Evolutionary conservation across 108 stramenopile species (phyloP).

Genomic region (Conticribra weissflogii): DNA sequence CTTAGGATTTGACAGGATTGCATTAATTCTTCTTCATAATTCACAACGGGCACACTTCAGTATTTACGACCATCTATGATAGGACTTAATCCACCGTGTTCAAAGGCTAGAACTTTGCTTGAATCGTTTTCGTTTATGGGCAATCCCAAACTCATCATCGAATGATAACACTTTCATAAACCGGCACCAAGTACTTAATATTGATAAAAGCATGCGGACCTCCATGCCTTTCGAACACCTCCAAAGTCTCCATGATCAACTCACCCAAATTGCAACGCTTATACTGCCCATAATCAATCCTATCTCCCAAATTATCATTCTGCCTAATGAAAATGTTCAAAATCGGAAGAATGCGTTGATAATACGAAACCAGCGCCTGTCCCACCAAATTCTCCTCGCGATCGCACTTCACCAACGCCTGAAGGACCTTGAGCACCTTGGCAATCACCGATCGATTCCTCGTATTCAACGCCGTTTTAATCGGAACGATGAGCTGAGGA

Average conservation of each 20-base stretch:
- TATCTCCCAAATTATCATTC: slow-evolving; percentile 84
- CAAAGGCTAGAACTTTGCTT: too few relatives aligned
- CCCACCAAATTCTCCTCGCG: slow-evolving; percentile 82
- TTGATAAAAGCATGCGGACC: slow-evolving; percentile 90
- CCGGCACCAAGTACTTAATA: slow-evolving; percentile 82
- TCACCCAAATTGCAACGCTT: slow-evolving; percentile 81
- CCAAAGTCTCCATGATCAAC: slow-evolving; percentile 81
- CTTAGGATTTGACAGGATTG: slow-evolving; percentile 3
- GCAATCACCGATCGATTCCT: slow-evolving; percentile 82
- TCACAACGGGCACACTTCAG: background rate
- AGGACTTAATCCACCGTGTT: background rate
- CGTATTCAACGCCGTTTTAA: slow-evolving; percentile 91
- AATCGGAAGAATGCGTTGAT: slow-evolving; percentile 88
- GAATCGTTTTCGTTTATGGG: too few relatives aligned
- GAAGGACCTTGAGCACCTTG: slow-evolving; percentile 86
- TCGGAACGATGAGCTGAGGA: slow-evolving; percentile 88
- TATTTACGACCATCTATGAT: background rate
- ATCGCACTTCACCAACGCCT: slow-evolving; percentile 84
- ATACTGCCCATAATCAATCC: slow-evolving; percentile 86
- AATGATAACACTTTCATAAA: slow-evolving; percentile 61
- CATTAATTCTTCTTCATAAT: slow-evolving; percentile 1
- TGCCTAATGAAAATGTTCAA: slow-evolving; percentile 80
- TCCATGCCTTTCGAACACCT: slow-evolving; percentile 82
- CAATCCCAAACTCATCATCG: slow-evolving; percentile 2
- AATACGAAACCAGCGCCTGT: slow-evolving; percentile 89